Evolutionary conservation across 2,329 filamentous ascomycete species (phyloP), one percentile per base, ranked within the genome.

Genomic region (Rhinocladiella mackenziei): DNA sequence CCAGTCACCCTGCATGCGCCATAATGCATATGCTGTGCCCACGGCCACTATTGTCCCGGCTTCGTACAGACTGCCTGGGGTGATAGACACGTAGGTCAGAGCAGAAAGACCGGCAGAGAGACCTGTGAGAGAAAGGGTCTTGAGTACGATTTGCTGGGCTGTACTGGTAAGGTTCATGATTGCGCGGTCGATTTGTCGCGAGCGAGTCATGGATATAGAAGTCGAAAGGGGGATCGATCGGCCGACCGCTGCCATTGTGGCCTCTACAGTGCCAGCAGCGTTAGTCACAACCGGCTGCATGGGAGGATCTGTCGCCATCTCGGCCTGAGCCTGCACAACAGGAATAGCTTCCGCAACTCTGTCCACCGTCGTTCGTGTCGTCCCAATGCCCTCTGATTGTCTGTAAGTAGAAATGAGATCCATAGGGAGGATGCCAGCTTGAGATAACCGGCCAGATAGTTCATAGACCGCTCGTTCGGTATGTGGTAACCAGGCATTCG

Each of bases 381-480:
- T 38, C 6, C 15, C 14, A 3, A 40, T 8, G 1, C n/a, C 18
- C 13, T 25, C 39, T 3, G 9, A 9, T 13, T 37, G 25, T 30
- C 29, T 28, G 17, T 14, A 20, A 9, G 19, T 25, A 22, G 50
- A 23, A 13, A 23, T 17, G 5, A 43, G 20, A 10, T 47, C 45
- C 33, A 38, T 40, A 4, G 53, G 55, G 18, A 50, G 46, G 22
- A 57, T 51, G 1, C 80, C 80, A 14, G 79, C 75, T 62, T 84
- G 81, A 13, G 78, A 74, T 56, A 94, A 81, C 35, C 83, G 78
- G 1, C 91, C 91, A 5, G 86, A 78, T 2, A 95, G 76, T 65
- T 84, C 94, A 34, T 95, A 83, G n/a, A 88, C 76, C 42, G 81
- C 83, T 56, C 83, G 82, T 64, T 96, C 89, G 0, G 89, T 83